Conservation (phyloP, 805 yeast species). For the Candida jianshihensis region DNA sequence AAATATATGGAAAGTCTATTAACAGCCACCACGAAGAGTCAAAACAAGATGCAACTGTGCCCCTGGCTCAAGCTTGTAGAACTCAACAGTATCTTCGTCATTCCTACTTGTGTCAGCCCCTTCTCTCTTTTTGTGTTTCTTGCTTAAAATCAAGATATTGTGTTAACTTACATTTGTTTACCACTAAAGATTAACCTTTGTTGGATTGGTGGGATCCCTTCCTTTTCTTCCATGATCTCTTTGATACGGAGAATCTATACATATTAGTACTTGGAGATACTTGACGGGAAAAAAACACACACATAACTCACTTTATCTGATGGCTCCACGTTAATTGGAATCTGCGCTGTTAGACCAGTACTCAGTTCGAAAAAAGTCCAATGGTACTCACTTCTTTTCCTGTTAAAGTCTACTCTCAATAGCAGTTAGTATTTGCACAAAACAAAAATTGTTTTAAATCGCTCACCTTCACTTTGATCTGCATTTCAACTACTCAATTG, state of each 20-base stretch:
- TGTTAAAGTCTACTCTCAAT: constrained; percentile 61
- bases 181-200: constrained; percentile 89
- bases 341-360: constrained; percentile 26
- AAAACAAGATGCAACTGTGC: constrained; percentile 84
- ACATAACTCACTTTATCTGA: constrained; percentile 52
- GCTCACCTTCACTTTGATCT: constrained; percentile 56
- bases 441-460: neutral
- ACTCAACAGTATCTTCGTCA: constrained; percentile 68
- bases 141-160: neutral
- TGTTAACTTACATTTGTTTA: constrained; percentile 78
- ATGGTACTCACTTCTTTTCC: constrained; percentile 62
- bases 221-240: constrained; percentile 90
- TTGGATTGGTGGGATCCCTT: constrained; percentile 95
- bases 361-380: neutral
- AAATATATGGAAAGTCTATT: too few relatives aligned
- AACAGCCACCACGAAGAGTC: constrained; percentile 82
- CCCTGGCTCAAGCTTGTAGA: constrained; percentile 77
- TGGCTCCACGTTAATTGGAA: constrained; percentile 68
- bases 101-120: constrained; percentile 32
- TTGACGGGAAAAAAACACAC: neutral
- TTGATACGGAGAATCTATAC: constrained; percentile 61
- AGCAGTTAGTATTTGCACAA: neutral
- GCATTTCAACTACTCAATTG: constrained; percentile 31
- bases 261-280: too few relatives aligned
- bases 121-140: neutral